These are phyloP conservation scores for Thuidium tamariscinum DNA, from an alignment of 225 moss, liverwort and hornwort genomes.

Conservation along the genomic window DNA sequence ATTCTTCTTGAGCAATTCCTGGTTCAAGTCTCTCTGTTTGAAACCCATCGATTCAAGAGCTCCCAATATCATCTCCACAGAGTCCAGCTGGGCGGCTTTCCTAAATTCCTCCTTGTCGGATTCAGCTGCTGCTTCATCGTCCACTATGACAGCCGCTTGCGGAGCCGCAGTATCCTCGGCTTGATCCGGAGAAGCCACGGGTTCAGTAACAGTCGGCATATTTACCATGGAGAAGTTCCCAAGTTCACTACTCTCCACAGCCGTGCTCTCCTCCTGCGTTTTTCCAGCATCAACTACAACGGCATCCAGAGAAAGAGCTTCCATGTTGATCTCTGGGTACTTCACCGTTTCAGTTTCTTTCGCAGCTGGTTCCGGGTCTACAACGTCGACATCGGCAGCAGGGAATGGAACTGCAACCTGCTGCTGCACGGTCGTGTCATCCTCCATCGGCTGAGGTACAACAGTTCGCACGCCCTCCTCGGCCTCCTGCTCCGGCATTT, in stretches of 20 bases:
- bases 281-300: slow-evolving; percentile 10
- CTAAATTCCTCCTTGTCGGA: background rate
- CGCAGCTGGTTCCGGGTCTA: background rate
- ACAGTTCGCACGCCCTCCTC: background rate
- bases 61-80: slow-evolving; percentile 11
- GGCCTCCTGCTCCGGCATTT: slow-evolving; percentile 14
- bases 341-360: background rate
- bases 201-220: slow-evolving; percentile 42
- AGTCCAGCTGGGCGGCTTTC: background rate
- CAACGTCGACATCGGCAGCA: background rate
- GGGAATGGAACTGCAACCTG: slow-evolving; percentile 1
- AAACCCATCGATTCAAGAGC: slow-evolving; percentile 84
- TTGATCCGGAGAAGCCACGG: background rate
- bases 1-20: slow-evolving; percentile 65
- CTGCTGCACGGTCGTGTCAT: background rate
- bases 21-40: slow-evolving; percentile 46
- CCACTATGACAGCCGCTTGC: background rate
- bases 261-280: slow-evolving; percentile 22
- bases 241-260: slow-evolving; percentile 61
- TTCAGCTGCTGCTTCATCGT: background rate
- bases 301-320: slow-evolving; percentile 19
- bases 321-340: slow-evolving; percentile 34
- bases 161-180: background rate
- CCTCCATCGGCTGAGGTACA: slow-evolving; percentile 3
- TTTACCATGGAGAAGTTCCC: slow-evolving; percentile 90